Evolutionary conservation across 2,329 filamentous ascomycete genomes (phyloP), one percentile per base, ranked within the genome.

Genomic region (Aureobasidium sp.): DNA sequence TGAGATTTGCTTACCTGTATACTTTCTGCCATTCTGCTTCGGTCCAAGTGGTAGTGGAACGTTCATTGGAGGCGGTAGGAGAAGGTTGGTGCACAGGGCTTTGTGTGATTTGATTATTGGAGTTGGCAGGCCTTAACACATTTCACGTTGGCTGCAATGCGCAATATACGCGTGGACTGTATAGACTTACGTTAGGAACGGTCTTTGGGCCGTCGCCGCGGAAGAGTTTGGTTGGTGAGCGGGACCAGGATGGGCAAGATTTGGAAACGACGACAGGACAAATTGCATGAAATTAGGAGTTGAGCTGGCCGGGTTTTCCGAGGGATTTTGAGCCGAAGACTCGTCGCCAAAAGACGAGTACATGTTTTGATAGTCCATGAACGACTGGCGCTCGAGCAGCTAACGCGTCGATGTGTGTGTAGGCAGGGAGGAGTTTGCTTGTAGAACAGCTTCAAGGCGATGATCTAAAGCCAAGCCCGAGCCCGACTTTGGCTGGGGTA

Each of bases 11-110:
- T 44, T 52, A 63, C 56, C 53, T 52, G 59, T 50, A 64, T 12
- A 56, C 56, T 52, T 60, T 47, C 36, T 62, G 51, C 63, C 63
- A 64, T 20, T 62, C 52, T 27, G 51, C 50, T 29, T 64, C 57
- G 34, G 51, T 62, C 60, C 60, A 62, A 39, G 60, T 60, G 29
- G 57, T 50, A 43, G 34, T 41, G 5, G 57, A 29, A 20, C 20
- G 57, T 36, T 51, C 57, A 48, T 60, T 60, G 34, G 57, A 41
- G 7, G 57, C 37, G 7, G 57, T 46, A 10, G 57, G 44, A 12
- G 57, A 60, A 60, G 46, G 20, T 51, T 60, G 57, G 26, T 51
- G 57, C 32, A 46, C 57, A 41, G 57, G 57, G 15, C 57, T 60
- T 51, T 60, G 57, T 10, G 26, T 32, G 17, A 41, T 51, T 51